phyloP scores from a whole-genome alignment of 2,329 filamentous ascomycete genomes.

The Metarhizium robertsii region DNA sequence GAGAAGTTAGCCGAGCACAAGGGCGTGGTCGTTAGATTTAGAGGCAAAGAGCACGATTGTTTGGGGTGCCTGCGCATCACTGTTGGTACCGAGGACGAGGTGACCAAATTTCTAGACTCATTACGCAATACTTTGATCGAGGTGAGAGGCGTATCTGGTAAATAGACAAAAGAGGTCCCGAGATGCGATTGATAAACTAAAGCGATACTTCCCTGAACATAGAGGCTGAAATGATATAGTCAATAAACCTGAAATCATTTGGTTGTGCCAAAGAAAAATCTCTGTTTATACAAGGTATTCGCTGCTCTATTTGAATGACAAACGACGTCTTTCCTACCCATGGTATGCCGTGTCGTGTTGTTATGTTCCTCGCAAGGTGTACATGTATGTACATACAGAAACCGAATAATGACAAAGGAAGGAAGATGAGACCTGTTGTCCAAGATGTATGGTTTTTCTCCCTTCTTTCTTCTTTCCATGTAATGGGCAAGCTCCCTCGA shows the following conservation, averaged over 20 bases:
- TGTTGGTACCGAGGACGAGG: conserved; percentile 81
- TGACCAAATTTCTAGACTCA: conserved; percentile 66
- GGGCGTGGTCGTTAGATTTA: conserved; percentile 87
- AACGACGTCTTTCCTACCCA: background rate
- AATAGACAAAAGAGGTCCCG: background rate
- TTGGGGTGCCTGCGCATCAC: conserved; percentile 84
- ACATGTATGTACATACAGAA: background rate
- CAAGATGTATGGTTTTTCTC: background rate
- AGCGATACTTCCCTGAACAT: no score
- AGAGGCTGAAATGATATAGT: background rate
- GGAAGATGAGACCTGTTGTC: background rate
- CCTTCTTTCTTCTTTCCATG: no score
- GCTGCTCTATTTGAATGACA: background rate
- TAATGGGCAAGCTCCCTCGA: background rate
- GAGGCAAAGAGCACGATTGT: conserved; percentile 88
- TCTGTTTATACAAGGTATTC: background rate
- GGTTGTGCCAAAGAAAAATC: background rate
- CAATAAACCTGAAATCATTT: background rate
- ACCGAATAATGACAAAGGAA: background rate
- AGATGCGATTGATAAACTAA: no score
- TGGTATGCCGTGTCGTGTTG: background rate
- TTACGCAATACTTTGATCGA: conserved; percentile 43
- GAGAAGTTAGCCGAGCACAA: conserved; percentile 73
- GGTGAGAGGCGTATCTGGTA: conserved; percentile 20
- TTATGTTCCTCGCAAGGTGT: background rate